Conservation (phyloP, 257 asterid species). For the Solanum bukasovii region DNA sequence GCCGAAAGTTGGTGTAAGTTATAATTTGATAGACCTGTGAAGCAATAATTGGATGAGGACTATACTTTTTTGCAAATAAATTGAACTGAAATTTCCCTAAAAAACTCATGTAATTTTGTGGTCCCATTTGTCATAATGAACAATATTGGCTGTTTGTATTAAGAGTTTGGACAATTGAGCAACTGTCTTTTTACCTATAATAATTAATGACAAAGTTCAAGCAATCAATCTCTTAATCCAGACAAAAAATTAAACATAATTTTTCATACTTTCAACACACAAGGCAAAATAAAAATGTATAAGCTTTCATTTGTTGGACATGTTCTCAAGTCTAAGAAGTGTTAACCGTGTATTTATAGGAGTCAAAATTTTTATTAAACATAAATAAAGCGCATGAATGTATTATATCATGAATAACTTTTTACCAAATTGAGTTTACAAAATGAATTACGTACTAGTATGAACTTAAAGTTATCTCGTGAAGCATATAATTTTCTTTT, state of each 20-base stretch:
- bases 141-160: background rate
- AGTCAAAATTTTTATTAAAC: background rate
- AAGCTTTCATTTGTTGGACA: background rate
- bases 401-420: background rate
- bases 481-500: background rate
- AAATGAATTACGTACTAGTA: background rate
- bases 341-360: background rate
- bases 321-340: background rate
- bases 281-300: background rate
- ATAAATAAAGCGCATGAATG: accelerated
- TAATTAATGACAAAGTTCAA: background rate
- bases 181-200: background rate
- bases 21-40: background rate
- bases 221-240: background rate
- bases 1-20: background rate
- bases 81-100: background rate
- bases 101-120: background rate
- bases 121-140: background rate
- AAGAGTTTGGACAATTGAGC: background rate
- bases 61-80: background rate
- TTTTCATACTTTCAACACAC: background rate
- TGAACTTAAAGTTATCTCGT: background rate
- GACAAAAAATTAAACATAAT: background rate
- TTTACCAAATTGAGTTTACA: background rate
- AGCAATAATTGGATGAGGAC: background rate